Evolutionary conservation across 306 rosid species (phyloP).

Genomic region (Morella rubra): DNA sequence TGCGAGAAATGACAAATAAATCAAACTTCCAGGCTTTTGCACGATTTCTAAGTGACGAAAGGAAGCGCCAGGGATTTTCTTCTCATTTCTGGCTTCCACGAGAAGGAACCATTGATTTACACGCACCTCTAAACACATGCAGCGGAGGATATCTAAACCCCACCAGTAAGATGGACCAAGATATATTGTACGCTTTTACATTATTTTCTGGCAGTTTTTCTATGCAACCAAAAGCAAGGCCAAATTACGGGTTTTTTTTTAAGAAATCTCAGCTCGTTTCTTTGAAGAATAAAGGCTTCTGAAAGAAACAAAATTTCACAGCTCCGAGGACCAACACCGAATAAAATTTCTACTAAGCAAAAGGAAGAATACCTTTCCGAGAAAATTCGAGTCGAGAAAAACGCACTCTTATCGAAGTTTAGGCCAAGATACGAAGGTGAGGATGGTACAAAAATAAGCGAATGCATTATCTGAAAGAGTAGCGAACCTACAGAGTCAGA

Average conservation of each 20-base stretch:
- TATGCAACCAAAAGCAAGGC: not conserved
- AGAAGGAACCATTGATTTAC: too few relatives aligned
- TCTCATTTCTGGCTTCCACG: not conserved
- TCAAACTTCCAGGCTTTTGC: not conserved
- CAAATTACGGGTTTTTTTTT: not conserved
- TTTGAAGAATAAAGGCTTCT: not conserved
- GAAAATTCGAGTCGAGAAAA: conserved; percentile 8
- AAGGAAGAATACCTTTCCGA: conserved; percentile 23
- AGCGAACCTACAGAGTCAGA: not conserved
- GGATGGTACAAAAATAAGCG: conserved; percentile 19
- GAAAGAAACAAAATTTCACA: too few relatives aligned
- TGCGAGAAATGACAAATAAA: not conserved
- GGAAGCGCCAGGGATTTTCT: too few relatives aligned
- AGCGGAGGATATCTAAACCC: not conserved
- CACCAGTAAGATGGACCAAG: not conserved
- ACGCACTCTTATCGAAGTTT: not conserved
- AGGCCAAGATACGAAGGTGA: conserved; percentile 18
- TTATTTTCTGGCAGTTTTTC: not conserved
- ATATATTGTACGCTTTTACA: not conserved
- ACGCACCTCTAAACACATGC: too few relatives aligned
- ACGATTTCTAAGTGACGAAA: not conserved
- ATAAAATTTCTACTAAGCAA: not conserved
- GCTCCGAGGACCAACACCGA: not conserved
- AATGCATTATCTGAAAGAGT: conserved; percentile 23
- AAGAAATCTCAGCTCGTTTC: not conserved